phyloP scores from a whole-genome alignment of 2,329 filamentous ascomycete species.

The Phyllosticta capitalensis region DNA sequence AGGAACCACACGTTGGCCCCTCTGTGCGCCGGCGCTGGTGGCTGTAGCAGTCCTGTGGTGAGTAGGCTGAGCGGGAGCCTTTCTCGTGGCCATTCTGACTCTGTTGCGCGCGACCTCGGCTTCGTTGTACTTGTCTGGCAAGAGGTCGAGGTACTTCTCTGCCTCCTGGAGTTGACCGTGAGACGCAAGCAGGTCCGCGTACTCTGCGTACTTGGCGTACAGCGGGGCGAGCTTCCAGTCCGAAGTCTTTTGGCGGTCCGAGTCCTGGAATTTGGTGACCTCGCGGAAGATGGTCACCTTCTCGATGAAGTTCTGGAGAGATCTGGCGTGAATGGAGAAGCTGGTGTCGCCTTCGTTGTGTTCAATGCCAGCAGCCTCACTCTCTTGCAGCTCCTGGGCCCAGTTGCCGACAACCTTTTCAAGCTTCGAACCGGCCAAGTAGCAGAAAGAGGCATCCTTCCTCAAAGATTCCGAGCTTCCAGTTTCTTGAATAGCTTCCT shows the following conservation, averaged over 20 bases:
- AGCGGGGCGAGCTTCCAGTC: constrained; percentile 84
- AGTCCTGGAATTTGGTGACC: constrained; percentile 83
- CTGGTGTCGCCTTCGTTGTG: constrained; percentile 62
- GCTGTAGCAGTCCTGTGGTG: constrained; percentile 32
- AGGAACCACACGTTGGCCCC: constrained; percentile 28
- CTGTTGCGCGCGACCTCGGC: constrained; percentile 81
- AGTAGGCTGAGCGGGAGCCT: constrained; percentile 36
- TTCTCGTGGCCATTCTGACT: constrained; percentile 74
- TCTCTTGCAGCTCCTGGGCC: constrained; percentile 80
- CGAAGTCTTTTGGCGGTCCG: constrained; percentile 57
- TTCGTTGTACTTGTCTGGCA: constrained; percentile 73
- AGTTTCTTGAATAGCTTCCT: constrained; percentile 51
- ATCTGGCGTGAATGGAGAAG: constrained; percentile 84
- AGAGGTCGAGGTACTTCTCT: constrained; percentile 81
- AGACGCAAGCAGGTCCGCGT: constrained; percentile 86
- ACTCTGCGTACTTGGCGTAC: constrained; percentile 94
- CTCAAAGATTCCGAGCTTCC: constrained; percentile 36
- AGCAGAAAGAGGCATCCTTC: constrained; percentile 95
- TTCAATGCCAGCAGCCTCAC: constrained; percentile 65
- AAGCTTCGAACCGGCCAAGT: constrained; percentile 86
- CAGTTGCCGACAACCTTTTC: constrained; percentile 96
- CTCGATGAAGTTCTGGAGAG: constrained; percentile 89
- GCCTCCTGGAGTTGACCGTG: constrained; percentile 81
- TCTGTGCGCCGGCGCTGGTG: constrained; percentile 20
- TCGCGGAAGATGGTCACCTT: constrained; percentile 96